Base-by-base conservation (phyloP, 2,329 filamentous ascomycete genomes). In the Fusarium luffae region DNA sequence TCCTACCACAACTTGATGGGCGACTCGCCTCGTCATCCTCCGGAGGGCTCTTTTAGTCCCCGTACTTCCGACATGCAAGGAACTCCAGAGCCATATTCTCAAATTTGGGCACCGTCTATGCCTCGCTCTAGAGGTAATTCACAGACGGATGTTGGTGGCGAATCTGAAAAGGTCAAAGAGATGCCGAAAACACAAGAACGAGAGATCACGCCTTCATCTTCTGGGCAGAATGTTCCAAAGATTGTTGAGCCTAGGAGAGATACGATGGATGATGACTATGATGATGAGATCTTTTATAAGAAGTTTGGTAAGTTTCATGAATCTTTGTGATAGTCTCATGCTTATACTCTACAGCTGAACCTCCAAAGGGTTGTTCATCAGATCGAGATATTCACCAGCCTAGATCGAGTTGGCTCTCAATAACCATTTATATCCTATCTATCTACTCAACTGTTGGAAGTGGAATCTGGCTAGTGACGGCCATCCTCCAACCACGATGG, bases 361-460 rank as follows among this genome's bases (percentile, higher is more conserved):
- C 77, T 4, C 79, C 79, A 2, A 76, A 67, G 12, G 76, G 78
- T 30, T 82, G 80, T 63, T 73, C 68, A 23, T 80, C 79, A 5
- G 70, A 59, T 25, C 67, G 70, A 30, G 75, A 80, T 34, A 76
- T 81, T 23, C 74, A 77, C 47, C 74, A 69, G 28, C 74, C 65
- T 5, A 72, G 78, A 42, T 72, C 69, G 14, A 81, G 78, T 48
- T 90, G 86, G 85, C 78, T 90, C 12, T 84, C 82, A 11, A 73
- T 84, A 13, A 82, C 79, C 1, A 79, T 87, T 16, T 73, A 85
- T 19, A 46, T 78, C 3, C 74, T 88, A 2, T 89, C 88, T 1
- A 54, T 92, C 2, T 90, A 91, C 71, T 90, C 89, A 0, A 91
- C 89, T 0, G 67, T 86, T 3, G 82, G 90, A 56, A 91, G 89